These are phyloP conservation scores for Tremella fuciformis DNA, from an alignment of 768 basidiomycete species.

Conservation along the genomic window DNA sequence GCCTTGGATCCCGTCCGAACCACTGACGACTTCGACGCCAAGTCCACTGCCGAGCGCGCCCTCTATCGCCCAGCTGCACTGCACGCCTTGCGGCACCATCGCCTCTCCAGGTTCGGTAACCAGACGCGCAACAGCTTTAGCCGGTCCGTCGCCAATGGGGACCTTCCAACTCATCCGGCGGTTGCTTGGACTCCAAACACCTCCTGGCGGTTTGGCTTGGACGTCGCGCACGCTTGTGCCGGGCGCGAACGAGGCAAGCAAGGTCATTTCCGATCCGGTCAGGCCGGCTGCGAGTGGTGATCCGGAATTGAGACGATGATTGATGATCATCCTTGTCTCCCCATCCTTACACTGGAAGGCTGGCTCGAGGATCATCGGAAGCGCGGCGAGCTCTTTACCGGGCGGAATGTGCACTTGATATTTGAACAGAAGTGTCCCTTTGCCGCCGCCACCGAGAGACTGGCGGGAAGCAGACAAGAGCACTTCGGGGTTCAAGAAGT, in stretches of 20 bases:
- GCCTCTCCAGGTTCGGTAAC: conserved; percentile 31
- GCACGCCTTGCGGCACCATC: conserved; percentile 41
- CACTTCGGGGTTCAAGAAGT: conserved; percentile 47
- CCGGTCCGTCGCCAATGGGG: conserved; percentile 9
- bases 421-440: conserved; percentile 51
- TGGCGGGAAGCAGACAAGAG: conserved; percentile 31
- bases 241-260: conserved; percentile 47
- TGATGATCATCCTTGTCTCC: conserved; percentile 52
- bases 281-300: conserved; percentile 14
- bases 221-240: conserved; percentile 45
- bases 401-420: conserved; percentile 52
- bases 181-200: conserved; percentile 45
- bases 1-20: conserved; percentile 25
- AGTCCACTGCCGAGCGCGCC: conserved; percentile 48
- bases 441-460: conserved; percentile 12
- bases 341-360: conserved; percentile 52
- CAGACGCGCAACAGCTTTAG: conserved; percentile 53
- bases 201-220: conserved; percentile 54
- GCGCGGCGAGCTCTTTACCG: conserved; percentile 27
- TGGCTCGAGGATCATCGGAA: conserved; percentile 52
- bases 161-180: conserved; percentile 48
- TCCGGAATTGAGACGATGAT: conserved; percentile 41
- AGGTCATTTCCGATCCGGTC: conserved; percentile 38
- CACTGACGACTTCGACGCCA: conserved; percentile 48
- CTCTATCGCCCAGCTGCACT: conserved; percentile 46